These are phyloP conservation scores for Chionographis japonica DNA, from an alignment of 106 monocot species.

Conservation along the genomic window DNA sequence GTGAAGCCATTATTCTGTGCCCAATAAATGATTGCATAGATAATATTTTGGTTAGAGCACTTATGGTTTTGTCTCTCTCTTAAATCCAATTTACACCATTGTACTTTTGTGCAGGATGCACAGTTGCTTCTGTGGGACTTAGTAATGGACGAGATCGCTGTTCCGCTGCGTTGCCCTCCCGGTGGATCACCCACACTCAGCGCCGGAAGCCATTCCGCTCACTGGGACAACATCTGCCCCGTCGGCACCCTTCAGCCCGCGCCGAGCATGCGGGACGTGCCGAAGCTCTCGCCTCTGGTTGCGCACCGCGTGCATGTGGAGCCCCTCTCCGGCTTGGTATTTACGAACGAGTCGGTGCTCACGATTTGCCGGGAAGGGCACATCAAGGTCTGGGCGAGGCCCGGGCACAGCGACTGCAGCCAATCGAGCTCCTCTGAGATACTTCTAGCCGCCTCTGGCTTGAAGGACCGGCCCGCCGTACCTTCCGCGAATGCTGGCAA, in stretches of 20 bases:
- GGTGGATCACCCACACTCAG: slow-evolving; percentile 65
- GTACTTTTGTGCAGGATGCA: slow-evolving; percentile 32
- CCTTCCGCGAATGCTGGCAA: slow-evolving; percentile 8
- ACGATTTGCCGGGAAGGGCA: slow-evolving; percentile 53
- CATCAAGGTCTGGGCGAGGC: slow-evolving; percentile 55
- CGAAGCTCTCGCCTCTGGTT: slow-evolving; percentile 47
- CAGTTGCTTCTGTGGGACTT: slow-evolving; percentile 65
- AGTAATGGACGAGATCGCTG: slow-evolving; percentile 51
- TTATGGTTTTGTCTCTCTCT: no score
- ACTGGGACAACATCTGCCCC: slow-evolving; percentile 43
- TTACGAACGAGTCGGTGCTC: slow-evolving; percentile 43
- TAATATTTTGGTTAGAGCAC: no score
- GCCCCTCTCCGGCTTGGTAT: slow-evolving; percentile 43
- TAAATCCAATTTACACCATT: not conserved
- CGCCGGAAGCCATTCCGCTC: slow-evolving; percentile 45
- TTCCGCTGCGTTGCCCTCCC: slow-evolving; percentile 35
- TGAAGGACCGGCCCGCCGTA: slow-evolving; percentile 22
- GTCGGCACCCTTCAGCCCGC: slow-evolving; percentile 52
- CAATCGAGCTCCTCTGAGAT: slow-evolving; percentile 16
- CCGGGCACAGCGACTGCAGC: slow-evolving; percentile 21
- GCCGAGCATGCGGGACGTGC: slow-evolving; percentile 58
- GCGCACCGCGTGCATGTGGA: slow-evolving; percentile 52
- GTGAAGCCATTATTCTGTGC: no score
- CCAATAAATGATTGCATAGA: no score
- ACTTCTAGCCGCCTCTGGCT: not conserved